Conservation (phyloP, 768 basidiomycete genomes). For the Exidia glandulosa region DNA sequence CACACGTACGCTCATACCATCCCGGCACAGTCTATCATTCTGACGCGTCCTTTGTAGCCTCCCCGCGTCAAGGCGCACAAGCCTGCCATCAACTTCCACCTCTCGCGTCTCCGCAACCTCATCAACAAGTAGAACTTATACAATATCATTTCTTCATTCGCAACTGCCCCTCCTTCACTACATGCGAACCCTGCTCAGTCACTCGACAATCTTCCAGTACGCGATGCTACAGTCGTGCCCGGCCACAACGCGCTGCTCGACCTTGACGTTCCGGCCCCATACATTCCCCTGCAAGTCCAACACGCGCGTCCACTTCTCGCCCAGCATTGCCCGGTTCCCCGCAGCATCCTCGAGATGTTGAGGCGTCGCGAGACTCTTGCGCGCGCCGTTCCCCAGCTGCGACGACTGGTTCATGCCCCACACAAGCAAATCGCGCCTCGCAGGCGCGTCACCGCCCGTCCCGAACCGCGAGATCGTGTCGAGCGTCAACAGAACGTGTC, state of each 20-base stretch:
- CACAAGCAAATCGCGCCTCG: constrained; percentile 52
- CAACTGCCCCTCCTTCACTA: not conserved
- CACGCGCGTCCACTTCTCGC: constrained; percentile 38
- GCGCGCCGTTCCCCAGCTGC: constrained; percentile 68
- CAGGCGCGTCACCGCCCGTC: too few relatives aligned
- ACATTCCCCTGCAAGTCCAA: constrained; percentile 47
- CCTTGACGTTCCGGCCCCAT: constrained; percentile 47
- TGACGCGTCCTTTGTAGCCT: constrained; percentile 34
- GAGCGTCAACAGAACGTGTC: constrained; percentile 66
- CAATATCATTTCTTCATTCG: not conserved
- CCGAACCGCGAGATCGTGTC: constrained; percentile 48
- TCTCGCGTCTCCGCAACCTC: constrained; percentile 66
- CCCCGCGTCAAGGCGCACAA: constrained; percentile 53
- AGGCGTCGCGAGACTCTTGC: constrained; percentile 46
- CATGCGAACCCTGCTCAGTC: not conserved
- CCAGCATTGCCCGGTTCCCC: constrained; percentile 28
- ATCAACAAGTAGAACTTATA: constrained; percentile 35
- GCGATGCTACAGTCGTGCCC: constrained; percentile 56
- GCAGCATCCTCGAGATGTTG: constrained; percentile 34
- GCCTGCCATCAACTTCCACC: constrained; percentile 83
- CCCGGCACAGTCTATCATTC: not conserved
- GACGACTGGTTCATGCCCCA: constrained; percentile 69
- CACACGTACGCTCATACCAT: constrained; percentile 45
- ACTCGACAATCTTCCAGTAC: constrained; percentile 47
- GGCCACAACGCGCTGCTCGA: constrained; percentile 53